phyloP scores from a whole-genome alignment of 2,329 filamentous ascomycete genomes.

The Botryosphaeria agaves region DNA sequence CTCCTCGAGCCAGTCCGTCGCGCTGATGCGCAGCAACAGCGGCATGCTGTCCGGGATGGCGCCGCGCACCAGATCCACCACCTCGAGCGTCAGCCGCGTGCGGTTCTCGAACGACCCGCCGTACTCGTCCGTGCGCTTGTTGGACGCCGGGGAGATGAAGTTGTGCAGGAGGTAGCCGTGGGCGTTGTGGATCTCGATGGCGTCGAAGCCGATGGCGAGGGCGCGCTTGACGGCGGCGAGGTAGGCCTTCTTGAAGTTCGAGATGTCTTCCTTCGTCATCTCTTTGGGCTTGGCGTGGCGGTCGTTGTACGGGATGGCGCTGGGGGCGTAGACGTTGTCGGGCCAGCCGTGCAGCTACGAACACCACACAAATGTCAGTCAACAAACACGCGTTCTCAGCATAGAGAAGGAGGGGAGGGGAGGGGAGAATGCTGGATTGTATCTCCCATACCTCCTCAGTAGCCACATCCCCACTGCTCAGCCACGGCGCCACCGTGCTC shows the following conservation, averaged over 20 bases:
- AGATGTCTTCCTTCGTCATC: constrained; percentile 52
- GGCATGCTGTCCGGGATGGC: constrained; percentile 52
- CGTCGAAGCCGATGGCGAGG: constrained; percentile 49
- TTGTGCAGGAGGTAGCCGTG: constrained; percentile 60
- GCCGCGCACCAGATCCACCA: constrained; percentile 43
- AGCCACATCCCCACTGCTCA: constrained; percentile 37
- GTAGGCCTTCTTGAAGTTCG: constrained; percentile 44
- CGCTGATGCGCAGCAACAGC: constrained; percentile 55
- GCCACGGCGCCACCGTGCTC: constrained; percentile 44
- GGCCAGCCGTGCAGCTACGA: constrained; percentile 34
- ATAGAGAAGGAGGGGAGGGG: too few relatives aligned
- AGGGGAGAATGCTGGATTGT: too few relatives aligned
- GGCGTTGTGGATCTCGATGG: constrained; percentile 64
- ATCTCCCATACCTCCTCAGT: constrained; percentile 19
- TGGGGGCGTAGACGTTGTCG: constrained; percentile 37
- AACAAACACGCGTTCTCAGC: not conserved
- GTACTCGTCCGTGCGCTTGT: constrained; percentile 50
- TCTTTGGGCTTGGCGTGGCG: constrained; percentile 45
- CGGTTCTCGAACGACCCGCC: constrained; percentile 59
- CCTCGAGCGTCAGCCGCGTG: constrained; percentile 47
- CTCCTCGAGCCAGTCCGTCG: constrained; percentile 57
- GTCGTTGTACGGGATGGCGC: constrained; percentile 43
- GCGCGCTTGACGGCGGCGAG: constrained; percentile 39
- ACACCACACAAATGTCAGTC: constrained; percentile 3
- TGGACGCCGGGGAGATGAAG: constrained; percentile 54